Evolutionary conservation across 1,284 basidiomycete genomes (phyloP), one percentile per base, ranked within the genome.

Genomic region (Ganoderma lingzhi): DNA sequence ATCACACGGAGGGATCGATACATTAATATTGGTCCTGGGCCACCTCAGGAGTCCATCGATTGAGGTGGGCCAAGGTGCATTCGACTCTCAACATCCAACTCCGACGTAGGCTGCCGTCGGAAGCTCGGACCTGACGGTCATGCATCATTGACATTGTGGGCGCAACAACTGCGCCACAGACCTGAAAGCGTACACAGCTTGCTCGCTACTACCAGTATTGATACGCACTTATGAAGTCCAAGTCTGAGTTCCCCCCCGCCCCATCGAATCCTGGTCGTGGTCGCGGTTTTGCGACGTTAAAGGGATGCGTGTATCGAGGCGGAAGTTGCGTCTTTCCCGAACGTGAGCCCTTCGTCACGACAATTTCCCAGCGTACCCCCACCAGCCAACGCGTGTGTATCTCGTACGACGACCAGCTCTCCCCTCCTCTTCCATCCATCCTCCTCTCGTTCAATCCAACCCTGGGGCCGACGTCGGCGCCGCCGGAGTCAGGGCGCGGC

Each of bases 401-500:
- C 58, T 41, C 15, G 58, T 14, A 32, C 37, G 35, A 12, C 35
- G 35, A 60, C 37, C 37, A 60, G 37, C 8, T 35, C 35, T 35
- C 35, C 35, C 37, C 19, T 23, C 37, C 12, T 5, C 37, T 12
- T 51, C 23, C 23, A 28, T 51, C 9, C 10, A 8, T 14, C 23
- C 23, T 53, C 10, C 12, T 14, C 4, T 53, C 2, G 2, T 30
- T 79, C 76, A 85, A 71, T 85, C 84, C 65, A 85, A 74, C 35
- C 79, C 80, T 60, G 80, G 82, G 23, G 76, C 68, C 64, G 72
- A 71, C 28, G 72, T 66, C 70, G 76, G 74, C 48, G 80, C 70
- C n/a, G 82, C 83, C 17, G 85, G 81, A 51, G 82, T 80, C 58
- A 88, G 76, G 15, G 83, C 73, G 71, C 85, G 82, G 73, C 84